A percentile compares a stretch with the other conserved stretches of the same genome.
Conservation (phyloP, 352 stramenopile genomes). For the Phytophthora hybrid region DNA sequence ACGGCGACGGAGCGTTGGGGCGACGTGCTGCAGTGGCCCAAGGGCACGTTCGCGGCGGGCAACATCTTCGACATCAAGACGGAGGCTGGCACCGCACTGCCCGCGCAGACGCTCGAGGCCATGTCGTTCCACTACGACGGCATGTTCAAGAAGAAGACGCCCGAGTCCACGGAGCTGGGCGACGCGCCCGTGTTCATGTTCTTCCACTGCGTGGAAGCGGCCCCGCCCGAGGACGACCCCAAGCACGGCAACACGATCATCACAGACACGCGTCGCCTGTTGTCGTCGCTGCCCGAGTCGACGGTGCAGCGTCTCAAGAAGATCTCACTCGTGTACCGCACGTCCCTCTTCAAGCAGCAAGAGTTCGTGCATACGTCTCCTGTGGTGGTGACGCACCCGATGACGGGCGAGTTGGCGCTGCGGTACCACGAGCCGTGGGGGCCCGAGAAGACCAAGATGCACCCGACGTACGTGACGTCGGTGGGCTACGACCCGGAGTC, state of each 20-base stretch:
- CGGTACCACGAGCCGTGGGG: conserved; percentile 32
- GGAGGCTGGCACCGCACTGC: conserved; percentile 16
- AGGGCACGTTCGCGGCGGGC: conserved; percentile 26
- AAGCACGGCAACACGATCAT: conserved; percentile 36
- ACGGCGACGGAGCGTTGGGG: conserved; percentile 12
- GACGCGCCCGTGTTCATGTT: conserved; percentile 35
- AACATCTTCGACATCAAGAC: conserved; percentile 36
- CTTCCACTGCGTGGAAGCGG: conserved; percentile 30
- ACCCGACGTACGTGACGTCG: conserved; percentile 35
- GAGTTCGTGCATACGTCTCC: conserved; percentile 25
- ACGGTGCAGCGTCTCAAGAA: conserved; percentile 33
- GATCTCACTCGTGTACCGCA: conserved; percentile 30
- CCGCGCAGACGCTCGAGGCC: conserved; percentile 29
- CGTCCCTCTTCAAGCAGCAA: conserved; percentile 15
- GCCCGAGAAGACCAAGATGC: conserved; percentile 35
- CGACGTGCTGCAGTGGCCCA: conserved; percentile 1
- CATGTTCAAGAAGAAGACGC: conserved; percentile 40
- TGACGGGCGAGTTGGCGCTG: conserved; percentile 24
- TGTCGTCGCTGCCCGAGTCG: conserved; percentile 21
- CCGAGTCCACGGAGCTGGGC: conserved; percentile 28
- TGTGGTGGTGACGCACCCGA: conserved; percentile 24
- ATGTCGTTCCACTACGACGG: conserved; percentile 37
- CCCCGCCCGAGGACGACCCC: conserved; percentile 27
- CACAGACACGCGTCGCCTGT: conserved; percentile 32
- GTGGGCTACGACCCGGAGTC: conserved; percentile 26